Conservation (phyloP, 352 stramenopile species). For the Phytophthora pinifolia region DNA sequence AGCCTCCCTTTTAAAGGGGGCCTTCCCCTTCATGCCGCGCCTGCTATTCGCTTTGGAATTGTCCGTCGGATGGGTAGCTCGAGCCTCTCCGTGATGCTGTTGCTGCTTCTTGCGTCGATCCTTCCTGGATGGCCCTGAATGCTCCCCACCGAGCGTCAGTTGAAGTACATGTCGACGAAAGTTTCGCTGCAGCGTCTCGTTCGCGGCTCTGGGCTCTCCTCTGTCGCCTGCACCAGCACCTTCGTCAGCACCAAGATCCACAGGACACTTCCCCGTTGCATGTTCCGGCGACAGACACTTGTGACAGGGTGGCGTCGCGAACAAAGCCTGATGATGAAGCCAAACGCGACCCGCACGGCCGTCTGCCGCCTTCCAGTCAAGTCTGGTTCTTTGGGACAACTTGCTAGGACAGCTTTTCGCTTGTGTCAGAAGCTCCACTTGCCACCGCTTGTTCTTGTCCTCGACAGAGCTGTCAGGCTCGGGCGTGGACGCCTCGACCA, state of each 20-base stretch:
- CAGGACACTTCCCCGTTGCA: conserved; percentile 21
- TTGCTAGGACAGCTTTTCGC: conserved; percentile 32
- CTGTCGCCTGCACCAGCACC: conserved; percentile 16
- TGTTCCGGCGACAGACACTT: conserved; percentile 40
- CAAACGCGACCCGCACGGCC: conserved; percentile 31
- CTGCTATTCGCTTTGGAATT: conserved; percentile 14
- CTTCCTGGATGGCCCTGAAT: conserved; percentile 13
- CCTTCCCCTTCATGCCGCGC: conserved; percentile 5
- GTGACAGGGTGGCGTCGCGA: conserved; percentile 34
- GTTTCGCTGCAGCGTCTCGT: conserved; percentile 12
- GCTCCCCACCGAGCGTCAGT: conserved; percentile 17
- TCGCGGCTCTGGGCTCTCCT: conserved; percentile 1
- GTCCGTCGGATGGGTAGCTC: not conserved
- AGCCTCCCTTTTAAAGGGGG: conserved; percentile 7
- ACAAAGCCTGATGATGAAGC: conserved; percentile 49
- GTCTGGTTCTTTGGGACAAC: conserved; percentile 34
- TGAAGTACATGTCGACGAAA: conserved; percentile 28
- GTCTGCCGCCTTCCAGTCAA: conserved; percentile 42
- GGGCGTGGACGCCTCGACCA: conserved; percentile 15
- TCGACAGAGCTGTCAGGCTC: not conserved
- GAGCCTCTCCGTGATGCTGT: conserved; percentile 5
- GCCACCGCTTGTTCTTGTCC: conserved; percentile 31
- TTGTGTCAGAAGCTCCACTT: conserved; percentile 36
- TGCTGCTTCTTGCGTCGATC: conserved; percentile 30
- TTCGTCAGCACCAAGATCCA: conserved; percentile 7